Evolutionary conservation across 2,329 filamentous ascomycete genomes (phyloP), one percentile per base, ranked within the genome.

Genomic region (Sporothrix humicola): DNA sequence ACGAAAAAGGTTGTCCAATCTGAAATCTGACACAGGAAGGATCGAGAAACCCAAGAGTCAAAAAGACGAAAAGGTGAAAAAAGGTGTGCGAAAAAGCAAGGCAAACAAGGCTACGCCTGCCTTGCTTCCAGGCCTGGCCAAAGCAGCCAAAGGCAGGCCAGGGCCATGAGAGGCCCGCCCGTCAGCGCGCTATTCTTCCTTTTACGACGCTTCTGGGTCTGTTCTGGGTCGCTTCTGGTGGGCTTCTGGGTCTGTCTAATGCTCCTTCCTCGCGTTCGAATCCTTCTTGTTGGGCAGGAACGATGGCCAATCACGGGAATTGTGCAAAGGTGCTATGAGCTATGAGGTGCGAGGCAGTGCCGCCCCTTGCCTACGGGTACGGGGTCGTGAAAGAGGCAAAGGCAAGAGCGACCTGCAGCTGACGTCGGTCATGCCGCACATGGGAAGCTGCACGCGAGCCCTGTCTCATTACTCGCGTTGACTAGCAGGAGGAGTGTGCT

Each of bases 361-460:
- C 42, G 31, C 31, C 31, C 31, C 31, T 37, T 37, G 31, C 31
- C 31, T 37, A 37, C 31, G 31, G 7, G 31, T 37, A 37, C 7
- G 31, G 42, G 42, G 42, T 17, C 42, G 15, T 13, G 15, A 10
- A 61, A 61, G 31, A 9, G 52, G 52, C 8, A 54, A 10, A 54
- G 15, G n/a, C n/a, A 48, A 71, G 69, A 71, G 37, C 50, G 7
- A 58, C 50, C 26, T 59, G 68, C 68, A 71, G 69, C 69, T 71
- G 69, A 71, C 54, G 69, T 71, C 37, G 69, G 69, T 71, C 69
- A 71, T 48, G 20, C 69, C 54, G 69, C 69, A 56, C 13, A 9
- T 20, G 66, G 66, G n/a, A 7, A 15, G 50, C 66, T 44, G 68
- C 68, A 58, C 52, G 52, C 31, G 65, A 31, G 63, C 63, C 44